Percentiles rank a stretch among this genome's conserved stretches.
Evolutionary conservation across 2,329 filamentous ascomycete species (phyloP).

Genomic region (Aspergillus versicolor): DNA sequence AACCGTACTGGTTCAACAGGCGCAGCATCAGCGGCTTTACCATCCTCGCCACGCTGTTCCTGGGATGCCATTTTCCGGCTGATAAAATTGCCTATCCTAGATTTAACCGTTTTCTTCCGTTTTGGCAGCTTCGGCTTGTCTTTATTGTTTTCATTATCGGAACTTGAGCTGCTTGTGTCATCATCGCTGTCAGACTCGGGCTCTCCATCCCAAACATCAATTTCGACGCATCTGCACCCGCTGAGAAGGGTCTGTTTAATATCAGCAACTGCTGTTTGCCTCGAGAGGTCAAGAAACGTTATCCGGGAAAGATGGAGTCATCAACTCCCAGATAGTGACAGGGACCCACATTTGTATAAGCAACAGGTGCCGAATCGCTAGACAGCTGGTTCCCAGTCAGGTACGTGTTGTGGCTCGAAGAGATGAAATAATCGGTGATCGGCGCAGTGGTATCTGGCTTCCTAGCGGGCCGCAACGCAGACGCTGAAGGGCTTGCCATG

Average conservation of each 20-base stretch:
- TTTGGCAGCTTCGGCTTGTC: conserved; percentile 23
- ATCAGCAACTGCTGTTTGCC: not conserved
- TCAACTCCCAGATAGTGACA: not conserved
- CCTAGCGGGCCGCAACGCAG: conserved; percentile 41
- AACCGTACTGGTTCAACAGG: conserved; percentile 30
- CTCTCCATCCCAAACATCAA: conserved; percentile 88
- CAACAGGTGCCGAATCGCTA: conserved; percentile 72
- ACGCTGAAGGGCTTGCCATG: conserved; percentile 47
- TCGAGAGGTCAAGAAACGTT: not conserved
- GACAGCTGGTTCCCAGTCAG: conserved; percentile 81
- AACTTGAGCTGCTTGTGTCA: conserved; percentile 34
- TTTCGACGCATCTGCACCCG: conserved; percentile 87
- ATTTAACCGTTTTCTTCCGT: conserved; percentile 22
- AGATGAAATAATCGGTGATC: conserved; percentile 89
- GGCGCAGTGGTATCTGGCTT: conserved; percentile 64
- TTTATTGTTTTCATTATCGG: conserved; percentile 19
- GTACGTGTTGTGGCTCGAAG: conserved; percentile 93
- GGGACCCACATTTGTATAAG: conserved; percentile 69
- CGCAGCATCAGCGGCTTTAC: not conserved
- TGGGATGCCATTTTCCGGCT: conserved; percentile 18
- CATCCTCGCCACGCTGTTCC: not conserved
- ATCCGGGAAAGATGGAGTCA: too few species aligned
- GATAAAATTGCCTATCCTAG: conserved; percentile 23
- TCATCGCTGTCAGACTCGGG: conserved; percentile 38
- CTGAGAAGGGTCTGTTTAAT: conserved; percentile 62